Percentiles rank a stretch among this genome's conserved stretches.
phyloP scores from a whole-genome alignment of 176 grass and related monocot species.

The Oryza coarctata region DNA sequence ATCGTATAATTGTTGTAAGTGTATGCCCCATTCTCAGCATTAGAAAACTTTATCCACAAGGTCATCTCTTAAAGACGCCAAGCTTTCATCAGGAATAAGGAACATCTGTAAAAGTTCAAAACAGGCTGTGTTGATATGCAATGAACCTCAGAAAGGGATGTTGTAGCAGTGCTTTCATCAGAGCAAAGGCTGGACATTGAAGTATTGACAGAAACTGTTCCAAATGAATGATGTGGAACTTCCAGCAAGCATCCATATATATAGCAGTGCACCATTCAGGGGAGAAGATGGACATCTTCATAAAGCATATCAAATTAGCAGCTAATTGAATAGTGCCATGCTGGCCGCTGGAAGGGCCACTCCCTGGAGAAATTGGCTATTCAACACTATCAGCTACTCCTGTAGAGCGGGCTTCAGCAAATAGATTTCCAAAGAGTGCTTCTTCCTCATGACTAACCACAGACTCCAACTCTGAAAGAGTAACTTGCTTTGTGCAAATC shows the following conservation, averaged over 20 bases:
- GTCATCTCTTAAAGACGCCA: constrained; percentile 60
- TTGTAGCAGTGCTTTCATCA: constrained; percentile 54
- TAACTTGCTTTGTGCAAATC: constrained; percentile 56
- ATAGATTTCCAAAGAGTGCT: constrained; percentile 90
- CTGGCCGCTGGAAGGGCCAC: constrained; percentile 41
- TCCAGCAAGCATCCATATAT: constrained; percentile 71
- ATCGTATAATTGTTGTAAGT: constrained; percentile 75
- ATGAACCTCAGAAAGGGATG: constrained; percentile 22
- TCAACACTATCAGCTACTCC: constrained; percentile 64
- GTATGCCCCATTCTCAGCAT: constrained; percentile 68
- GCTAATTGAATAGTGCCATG: constrained; percentile 64
- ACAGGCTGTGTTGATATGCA: constrained; percentile 61
- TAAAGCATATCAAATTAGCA: constrained; percentile 78
- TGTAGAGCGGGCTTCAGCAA: constrained; percentile 71
- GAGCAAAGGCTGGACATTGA: constrained; percentile 43
- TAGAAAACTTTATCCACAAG: constrained; percentile 77
- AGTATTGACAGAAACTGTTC: constrained; percentile 81
- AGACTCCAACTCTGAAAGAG: constrained; percentile 70
- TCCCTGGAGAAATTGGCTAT: constrained; percentile 47
- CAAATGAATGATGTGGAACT: constrained; percentile 60
- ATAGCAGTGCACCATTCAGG: constrained; percentile 62
- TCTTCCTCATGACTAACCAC: constrained; percentile 86
- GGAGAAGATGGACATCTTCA: constrained; percentile 67
- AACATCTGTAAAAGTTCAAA: constrained; percentile 71
- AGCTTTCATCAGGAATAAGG: constrained; percentile 58